These are phyloP conservation scores for Cytospora leucostoma DNA, from an alignment of 2,329 filamentous ascomycete species.

Conservation along the genomic window DNA sequence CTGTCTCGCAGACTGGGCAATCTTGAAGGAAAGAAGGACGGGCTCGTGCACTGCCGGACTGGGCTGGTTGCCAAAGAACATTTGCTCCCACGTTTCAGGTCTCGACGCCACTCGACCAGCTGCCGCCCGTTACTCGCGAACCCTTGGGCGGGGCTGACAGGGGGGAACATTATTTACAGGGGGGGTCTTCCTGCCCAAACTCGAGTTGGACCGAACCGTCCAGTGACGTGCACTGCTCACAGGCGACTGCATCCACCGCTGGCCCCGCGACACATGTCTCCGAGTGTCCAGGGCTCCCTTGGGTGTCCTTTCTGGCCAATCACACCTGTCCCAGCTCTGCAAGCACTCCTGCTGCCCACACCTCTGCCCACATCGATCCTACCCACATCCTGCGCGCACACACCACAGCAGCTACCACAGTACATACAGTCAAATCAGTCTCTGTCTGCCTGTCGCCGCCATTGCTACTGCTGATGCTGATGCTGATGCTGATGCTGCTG, in stretches of 20 bases:
- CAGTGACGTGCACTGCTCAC: neutral
- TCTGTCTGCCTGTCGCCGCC: constrained; percentile 8
- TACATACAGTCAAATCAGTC: constrained; percentile 17
- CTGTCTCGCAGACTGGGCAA: neutral
- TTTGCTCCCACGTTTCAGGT: constrained; percentile 19
- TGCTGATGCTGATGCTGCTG: too few relatives aligned
- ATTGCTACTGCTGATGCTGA: constrained; percentile 4
- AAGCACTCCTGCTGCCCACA: neutral
- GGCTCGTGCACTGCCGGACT: constrained; percentile 11
- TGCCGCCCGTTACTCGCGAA: constrained; percentile 17
- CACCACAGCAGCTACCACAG: constrained; percentile 14
- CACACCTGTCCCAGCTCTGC: neutral
- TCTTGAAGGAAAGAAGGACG: neutral
- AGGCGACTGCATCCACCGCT: constrained; percentile 12
- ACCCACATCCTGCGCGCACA: neutral
- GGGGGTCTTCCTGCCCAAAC: constrained; percentile 9
- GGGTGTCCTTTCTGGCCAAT: neutral
- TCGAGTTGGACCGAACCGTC: constrained; percentile 1
- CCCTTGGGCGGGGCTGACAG: constrained; percentile 2
- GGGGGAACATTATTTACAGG: neutral
- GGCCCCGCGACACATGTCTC: neutral
- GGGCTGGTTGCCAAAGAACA: neutral
- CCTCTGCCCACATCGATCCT: neutral
- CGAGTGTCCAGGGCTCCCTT: neutral
- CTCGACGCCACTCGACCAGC: constrained; percentile 21